Evolutionary conservation across 1,284 basidiomycete genomes (phyloP).

Genomic region (Ustilago bromivora): DNA sequence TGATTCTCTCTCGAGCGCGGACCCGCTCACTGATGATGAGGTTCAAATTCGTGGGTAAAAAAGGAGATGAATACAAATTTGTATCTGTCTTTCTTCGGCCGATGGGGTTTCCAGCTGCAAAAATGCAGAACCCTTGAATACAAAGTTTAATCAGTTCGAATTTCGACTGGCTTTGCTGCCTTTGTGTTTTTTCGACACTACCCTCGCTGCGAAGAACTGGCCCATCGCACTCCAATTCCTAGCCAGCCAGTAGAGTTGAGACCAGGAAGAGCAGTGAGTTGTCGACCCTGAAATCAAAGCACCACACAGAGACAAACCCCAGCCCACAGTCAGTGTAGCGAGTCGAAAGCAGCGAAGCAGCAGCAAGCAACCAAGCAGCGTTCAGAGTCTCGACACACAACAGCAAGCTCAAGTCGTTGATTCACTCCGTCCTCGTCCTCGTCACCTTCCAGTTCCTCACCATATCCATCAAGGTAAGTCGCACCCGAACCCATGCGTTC

Average conservation of each 20-base stretch:
- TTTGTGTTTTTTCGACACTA: too few relatives aligned
- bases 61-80: background rate
- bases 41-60: background rate
- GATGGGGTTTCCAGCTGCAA: background rate
- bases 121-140: background rate
- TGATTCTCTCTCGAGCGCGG: too few relatives aligned
- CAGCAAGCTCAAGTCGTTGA: constrained; percentile 25
- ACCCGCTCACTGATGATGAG: background rate
- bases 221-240: too few relatives aligned
- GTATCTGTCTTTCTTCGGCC: background rate
- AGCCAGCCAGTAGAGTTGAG: too few relatives aligned
- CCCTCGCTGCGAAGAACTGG: background rate
- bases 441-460: constrained; percentile 32
- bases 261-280: background rate
- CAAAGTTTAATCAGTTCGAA: background rate
- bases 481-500: constrained; percentile 41
- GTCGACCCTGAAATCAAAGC: background rate
- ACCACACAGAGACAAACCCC: background rate
- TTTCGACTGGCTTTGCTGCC: constrained; percentile 12
- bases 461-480: constrained; percentile 57
- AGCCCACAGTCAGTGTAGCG: background rate
- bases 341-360: background rate
- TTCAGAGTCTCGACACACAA: background rate
- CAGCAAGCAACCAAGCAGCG: background rate
- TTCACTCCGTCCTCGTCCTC: constrained; percentile 13